Base-by-base conservation (phyloP, 441 rosid species). In the Populus trichocarpa region DNA sequence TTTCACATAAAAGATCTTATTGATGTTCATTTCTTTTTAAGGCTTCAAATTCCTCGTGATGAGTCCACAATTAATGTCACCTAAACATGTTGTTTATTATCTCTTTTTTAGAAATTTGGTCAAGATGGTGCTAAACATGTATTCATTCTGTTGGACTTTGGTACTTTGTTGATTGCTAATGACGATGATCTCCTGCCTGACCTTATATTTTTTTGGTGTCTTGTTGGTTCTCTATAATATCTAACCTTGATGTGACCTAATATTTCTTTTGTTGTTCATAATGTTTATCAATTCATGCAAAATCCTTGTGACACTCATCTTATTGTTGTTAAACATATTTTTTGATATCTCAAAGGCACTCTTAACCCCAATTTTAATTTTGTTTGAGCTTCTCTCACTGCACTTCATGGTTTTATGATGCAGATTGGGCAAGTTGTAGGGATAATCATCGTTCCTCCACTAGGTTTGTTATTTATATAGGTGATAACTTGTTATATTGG, bases 131-230 rank as follows among this genome's bases (percentile, higher is more conserved):
- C 25, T 26, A 57, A 61, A 0, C 28, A 12, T 14, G 13, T 22
- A 28, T 5, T 32, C 5, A 57, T 68, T 6, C 28, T 36, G 30
- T 3, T 53, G 14, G 18, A 9, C 2, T 16, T 25, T 8, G 32
- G 0, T 8, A 5, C 26, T 7, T 12, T 3, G 2, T 11, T 20
- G 2, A 11, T 3, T 2, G 8, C 0, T 11, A 11, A 11, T 2
- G 32, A 8, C 0, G 6, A 26, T 10, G 35, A 14, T 10, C 69
- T 13, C 12, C 14, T 40, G 2, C 11, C 14, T 40, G 5, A 40
- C 4, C 50, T 4, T 10, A 40, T 3, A 40, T 12, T 7, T 11
- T 40, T 10, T 40, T 40, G 4, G 12, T 3, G 4, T 10, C 1
- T 40, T 0, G 14, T 40, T 40, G 1, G n/a, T 30, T 9, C 36